Evolutionary conservation across 2,329 filamentous ascomycete genomes (phyloP).

Genomic region (Fusarium bactridioides): DNA sequence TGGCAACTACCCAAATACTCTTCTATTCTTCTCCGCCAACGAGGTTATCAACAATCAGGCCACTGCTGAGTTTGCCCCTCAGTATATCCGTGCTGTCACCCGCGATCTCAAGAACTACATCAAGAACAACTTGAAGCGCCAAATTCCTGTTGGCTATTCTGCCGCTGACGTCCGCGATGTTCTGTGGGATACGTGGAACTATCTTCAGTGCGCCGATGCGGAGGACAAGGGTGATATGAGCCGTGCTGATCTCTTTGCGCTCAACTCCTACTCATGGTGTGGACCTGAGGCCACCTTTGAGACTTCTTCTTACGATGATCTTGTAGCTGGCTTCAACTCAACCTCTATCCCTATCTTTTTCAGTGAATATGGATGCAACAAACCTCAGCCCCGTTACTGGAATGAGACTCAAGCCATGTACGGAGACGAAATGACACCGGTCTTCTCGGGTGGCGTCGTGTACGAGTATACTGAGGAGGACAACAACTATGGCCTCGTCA

Average conservation of each 20-base stretch:
- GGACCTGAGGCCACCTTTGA: constrained; percentile 66
- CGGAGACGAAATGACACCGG: constrained; percentile 70
- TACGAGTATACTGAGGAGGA: constrained; percentile 82
- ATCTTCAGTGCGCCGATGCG: constrained; percentile 71
- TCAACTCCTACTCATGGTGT: constrained; percentile 79
- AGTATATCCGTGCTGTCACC: constrained; percentile 78
- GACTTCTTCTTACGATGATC: constrained; percentile 67
- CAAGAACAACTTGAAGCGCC: constrained; percentile 71
- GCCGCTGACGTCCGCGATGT: constrained; percentile 80
- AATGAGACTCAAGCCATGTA: constrained; percentile 80
- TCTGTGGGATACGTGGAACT: constrained; percentile 78
- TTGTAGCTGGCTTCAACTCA: constrained; percentile 71
- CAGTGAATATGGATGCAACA: constrained; percentile 83
- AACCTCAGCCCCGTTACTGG: constrained; percentile 73
- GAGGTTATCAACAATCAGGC: constrained; percentile 76
- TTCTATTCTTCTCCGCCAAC: constrained; percentile 81
- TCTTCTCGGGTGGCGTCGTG: constrained; percentile 79
- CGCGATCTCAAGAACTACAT: constrained; percentile 85
- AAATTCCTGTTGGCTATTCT: constrained; percentile 81
- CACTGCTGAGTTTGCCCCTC: constrained; percentile 68
- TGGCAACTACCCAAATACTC: constrained; percentile 71
- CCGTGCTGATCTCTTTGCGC: constrained; percentile 76
- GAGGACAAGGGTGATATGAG: constrained; percentile 66
- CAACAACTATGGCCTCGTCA: constrained; percentile 71
- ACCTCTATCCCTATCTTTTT: constrained; percentile 80